A percentile compares a stretch with the other conserved stretches of the same genome.
Conservation (phyloP, 192 early-diverging fungal species). For the Linnemannia schmuckeri region DNA sequence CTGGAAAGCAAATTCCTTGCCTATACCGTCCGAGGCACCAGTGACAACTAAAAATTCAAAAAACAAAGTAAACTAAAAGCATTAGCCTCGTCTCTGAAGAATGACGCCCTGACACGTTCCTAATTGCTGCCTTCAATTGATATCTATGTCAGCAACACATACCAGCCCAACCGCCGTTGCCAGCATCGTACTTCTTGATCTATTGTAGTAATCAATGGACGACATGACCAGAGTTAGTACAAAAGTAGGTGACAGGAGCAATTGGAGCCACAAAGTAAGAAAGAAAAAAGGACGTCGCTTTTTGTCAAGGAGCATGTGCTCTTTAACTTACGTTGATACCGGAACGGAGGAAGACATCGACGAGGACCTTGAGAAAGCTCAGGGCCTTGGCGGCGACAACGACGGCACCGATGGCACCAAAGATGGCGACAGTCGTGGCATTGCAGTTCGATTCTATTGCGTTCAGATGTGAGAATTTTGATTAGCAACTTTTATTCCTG, state of each 20-base stretch:
- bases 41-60: conserved; percentile 78
- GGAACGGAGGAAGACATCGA: conserved; percentile 57
- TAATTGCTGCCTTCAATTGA: neutral
- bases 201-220: neutral
- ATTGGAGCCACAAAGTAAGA: neutral
- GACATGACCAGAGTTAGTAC: neutral
- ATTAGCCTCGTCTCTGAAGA: neutral
- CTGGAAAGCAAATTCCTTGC: conserved; percentile 94
- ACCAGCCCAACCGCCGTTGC: conserved; percentile 53
- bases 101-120: neutral
- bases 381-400: conserved; percentile 49
- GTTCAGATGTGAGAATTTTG: neutral
- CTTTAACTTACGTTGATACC: conserved; percentile 59
- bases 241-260: neutral
- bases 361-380: conserved; percentile 58
- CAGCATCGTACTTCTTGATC: conserved; percentile 55
- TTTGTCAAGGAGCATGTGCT: neutral
- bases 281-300: neutral
- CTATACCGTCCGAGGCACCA: conserved; percentile 97
- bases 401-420: conserved; percentile 53
- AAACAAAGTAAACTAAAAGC: neutral
- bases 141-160: neutral
- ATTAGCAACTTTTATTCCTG: neutral
- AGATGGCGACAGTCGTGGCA: conserved; percentile 42
- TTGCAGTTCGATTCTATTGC: conserved; percentile 44